Percentiles rank a stretch among this genome's conserved stretches.
Conservation (phyloP, 116 monocot genomes). For the Thalassia testudinum region DNA sequence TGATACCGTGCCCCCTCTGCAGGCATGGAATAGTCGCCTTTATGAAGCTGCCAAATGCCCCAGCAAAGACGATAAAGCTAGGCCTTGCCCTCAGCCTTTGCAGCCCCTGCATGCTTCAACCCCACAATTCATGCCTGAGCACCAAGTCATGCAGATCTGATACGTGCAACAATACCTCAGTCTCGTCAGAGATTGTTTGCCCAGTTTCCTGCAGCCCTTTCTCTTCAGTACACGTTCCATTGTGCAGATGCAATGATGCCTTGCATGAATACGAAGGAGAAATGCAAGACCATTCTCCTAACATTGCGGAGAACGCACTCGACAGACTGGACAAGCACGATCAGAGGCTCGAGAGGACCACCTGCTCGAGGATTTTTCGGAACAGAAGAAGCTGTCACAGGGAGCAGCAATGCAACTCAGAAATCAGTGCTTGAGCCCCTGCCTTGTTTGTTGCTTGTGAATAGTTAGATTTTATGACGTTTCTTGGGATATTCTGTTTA, state of each 20-base stretch:
- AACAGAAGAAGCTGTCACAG: conserved; percentile 73
- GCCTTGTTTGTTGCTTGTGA: too few species aligned
- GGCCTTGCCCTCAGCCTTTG: conserved; percentile 48
- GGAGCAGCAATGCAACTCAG: conserved; percentile 88
- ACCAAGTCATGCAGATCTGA: conserved; percentile 21
- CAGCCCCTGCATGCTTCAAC: conserved; percentile 59
- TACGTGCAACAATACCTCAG: conserved; percentile 13
- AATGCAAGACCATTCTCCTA: conserved; percentile 18
- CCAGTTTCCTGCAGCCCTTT: conserved; percentile 72
- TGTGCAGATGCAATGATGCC: conserved; percentile 39
- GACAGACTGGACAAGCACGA: conserved; percentile 28
- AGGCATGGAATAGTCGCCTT: conserved; percentile 72
- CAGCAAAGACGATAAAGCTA: conserved; percentile 38
- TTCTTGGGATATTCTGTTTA: too few species aligned
- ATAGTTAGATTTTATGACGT: too few species aligned
- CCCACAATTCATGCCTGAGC: conserved; percentile 9
- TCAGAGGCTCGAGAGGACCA: conserved; percentile 35
- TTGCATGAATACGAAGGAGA: conserved; percentile 21
- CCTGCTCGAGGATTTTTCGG: conserved; percentile 77
- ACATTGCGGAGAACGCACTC: conserved; percentile 9
- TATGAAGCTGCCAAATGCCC: conserved; percentile 26
- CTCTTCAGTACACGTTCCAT: conserved; percentile 39
- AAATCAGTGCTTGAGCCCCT: conserved; percentile 51
- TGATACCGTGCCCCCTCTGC: conserved; percentile 91
- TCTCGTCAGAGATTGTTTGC: conserved; percentile 48